phyloP scores from a whole-genome alignment of 164 flowering plant genomes.

The Amborella trichopoda region DNA sequence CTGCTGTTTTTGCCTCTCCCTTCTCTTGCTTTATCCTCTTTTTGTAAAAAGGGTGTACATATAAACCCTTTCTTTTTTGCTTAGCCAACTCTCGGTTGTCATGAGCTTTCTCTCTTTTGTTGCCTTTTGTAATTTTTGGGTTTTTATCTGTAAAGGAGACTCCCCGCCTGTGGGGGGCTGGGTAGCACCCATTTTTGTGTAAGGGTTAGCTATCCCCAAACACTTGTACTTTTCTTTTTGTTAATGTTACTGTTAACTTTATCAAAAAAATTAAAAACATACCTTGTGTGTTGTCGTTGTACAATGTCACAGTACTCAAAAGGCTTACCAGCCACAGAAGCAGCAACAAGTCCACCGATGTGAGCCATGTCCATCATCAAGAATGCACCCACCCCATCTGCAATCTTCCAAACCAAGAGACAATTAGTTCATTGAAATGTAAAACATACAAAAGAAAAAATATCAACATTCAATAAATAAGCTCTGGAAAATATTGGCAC shows the following conservation, averaged over 20 bases:
- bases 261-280: neutral
- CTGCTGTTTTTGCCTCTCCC: too few relatives aligned
- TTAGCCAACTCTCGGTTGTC: too few relatives aligned
- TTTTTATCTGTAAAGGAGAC: too few relatives aligned
- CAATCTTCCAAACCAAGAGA: conserved; percentile 38
- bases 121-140: too few relatives aligned
- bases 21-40: too few relatives aligned
- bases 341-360: conserved; percentile 92
- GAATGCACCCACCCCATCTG: conserved; percentile 85
- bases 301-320: conserved; percentile 91
- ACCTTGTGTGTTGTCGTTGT: conserved; percentile 99
- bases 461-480: neutral
- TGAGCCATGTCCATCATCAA: conserved; percentile 99
- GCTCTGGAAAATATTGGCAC: neutral
- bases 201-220: too few relatives aligned
- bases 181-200: too few relatives aligned
- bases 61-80: too few relatives aligned
- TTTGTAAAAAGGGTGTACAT: too few relatives aligned
- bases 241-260: neutral
- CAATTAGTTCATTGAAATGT: conserved; percentile 5
- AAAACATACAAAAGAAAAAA: neutral
- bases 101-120: too few relatives aligned
- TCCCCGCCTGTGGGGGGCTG: too few relatives aligned
- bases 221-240: too few relatives aligned
- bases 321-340: conserved; percentile 83